A percentile compares a stretch with the other conserved stretches of the same genome.
Conservation (phyloP, 2,329 filamentous ascomycete species). For the Colletotrichum magnum region DNA sequence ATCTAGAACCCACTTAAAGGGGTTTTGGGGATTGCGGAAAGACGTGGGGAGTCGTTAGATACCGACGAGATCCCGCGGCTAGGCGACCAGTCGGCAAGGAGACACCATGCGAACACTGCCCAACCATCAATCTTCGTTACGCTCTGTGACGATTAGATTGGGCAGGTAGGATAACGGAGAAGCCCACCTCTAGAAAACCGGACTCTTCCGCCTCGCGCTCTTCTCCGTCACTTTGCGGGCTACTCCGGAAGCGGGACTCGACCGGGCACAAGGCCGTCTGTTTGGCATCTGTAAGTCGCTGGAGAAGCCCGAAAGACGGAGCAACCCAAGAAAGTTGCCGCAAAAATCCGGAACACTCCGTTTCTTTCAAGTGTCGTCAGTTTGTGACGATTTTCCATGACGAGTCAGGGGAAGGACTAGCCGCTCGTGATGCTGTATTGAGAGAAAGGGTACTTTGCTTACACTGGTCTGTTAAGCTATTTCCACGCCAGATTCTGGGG, state of each 20-base stretch:
- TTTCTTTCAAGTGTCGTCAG: neutral
- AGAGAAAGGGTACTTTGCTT: too few species aligned
- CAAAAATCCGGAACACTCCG: neutral
- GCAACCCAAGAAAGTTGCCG: neutral
- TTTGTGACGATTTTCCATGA: constrained; percentile 1
- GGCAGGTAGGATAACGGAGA: neutral
- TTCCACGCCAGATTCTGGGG: neutral
- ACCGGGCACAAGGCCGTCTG: neutral
- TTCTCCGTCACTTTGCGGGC: neutral
- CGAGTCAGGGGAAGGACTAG: constrained; percentile 6
- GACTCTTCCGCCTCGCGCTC: neutral
- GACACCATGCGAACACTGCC: neutral
- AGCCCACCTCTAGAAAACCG: neutral
- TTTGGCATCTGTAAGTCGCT: neutral
- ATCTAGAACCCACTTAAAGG: too few species aligned
- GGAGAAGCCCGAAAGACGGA: constrained; percentile 12
- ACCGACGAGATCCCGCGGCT: too few species aligned
- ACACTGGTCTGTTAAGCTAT: too few species aligned
- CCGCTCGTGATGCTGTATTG: too few species aligned
- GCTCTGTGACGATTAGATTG: neutral
- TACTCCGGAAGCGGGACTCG: neutral
- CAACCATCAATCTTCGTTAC: neutral
- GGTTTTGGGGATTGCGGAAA: too few species aligned
- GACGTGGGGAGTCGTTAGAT: too few species aligned
- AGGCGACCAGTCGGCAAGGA: too few species aligned